Percentiles rank a stretch among this genome's conserved stretches.
Conservation (phyloP, 495 filamentous ascomycete genomes). For the Sabuloglossum arenarium region DNA sequence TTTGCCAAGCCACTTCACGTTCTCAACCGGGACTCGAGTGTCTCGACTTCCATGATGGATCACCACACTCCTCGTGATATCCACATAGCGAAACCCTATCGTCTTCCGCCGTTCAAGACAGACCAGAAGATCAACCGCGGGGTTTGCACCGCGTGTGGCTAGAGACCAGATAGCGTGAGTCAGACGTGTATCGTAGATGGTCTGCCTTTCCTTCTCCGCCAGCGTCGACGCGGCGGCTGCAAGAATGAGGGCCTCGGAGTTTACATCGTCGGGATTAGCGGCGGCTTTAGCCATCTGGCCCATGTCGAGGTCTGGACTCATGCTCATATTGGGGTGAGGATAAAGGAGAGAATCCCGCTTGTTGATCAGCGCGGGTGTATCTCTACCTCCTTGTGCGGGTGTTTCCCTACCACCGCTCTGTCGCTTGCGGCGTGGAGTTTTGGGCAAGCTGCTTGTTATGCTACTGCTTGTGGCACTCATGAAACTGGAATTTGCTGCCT, state of each 20-base stretch:
- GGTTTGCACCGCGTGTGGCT: conserved; percentile 83
- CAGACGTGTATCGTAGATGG: conserved; percentile 63
- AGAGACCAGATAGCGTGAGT: conserved; percentile 87
- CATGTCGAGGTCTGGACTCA: not conserved
- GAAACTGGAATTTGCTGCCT: conserved; percentile 85
- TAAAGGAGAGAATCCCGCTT: conserved; percentile 4
- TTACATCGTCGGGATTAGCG: not conserved
- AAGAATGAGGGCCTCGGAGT: conserved; percentile 17
- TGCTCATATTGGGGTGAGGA: not conserved
- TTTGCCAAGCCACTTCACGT: conserved; percentile 83
- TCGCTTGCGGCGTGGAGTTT: conserved; percentile 44
- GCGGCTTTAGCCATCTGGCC: not conserved
- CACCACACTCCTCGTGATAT: conserved; percentile 73
- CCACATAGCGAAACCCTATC: conserved; percentile 92
- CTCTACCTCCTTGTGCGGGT: conserved; percentile 16
- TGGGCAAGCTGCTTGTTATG: conserved; percentile 65
- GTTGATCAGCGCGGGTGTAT: conserved; percentile 7
- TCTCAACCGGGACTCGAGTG: conserved; percentile 81
- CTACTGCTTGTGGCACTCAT: conserved; percentile 82
- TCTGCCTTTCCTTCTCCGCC: conserved; percentile 48
- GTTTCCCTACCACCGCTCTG: conserved; percentile 20
- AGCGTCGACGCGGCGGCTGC: conserved; percentile 26
- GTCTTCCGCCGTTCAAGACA: conserved; percentile 80
- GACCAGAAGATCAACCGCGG: conserved; percentile 77
- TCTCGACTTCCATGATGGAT: conserved; percentile 91